phyloP scores from a whole-genome alignment of 2,329 filamentous ascomycete species.

The Ceratocystis colombiana region DNA sequence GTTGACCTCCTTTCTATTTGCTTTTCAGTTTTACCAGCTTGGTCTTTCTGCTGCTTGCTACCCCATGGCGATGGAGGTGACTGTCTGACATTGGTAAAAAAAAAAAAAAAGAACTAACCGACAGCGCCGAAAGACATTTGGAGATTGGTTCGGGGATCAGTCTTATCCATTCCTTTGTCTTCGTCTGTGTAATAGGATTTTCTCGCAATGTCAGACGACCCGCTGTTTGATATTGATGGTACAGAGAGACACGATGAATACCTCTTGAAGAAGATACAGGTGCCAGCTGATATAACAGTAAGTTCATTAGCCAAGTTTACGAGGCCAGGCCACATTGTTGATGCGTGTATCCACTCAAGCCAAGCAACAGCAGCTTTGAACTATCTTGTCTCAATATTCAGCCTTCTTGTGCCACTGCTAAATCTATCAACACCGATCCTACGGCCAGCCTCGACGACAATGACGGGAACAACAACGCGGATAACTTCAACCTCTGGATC shows the following conservation, averaged over 20 bases:
- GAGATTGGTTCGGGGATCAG: not conserved
- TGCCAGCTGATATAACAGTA: not conserved
- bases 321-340: not conserved
- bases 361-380: not conserved
- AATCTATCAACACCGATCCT: not conserved
- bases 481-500: conserved; percentile 4
- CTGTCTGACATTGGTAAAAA: no score
- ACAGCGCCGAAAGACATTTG: not conserved
- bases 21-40: not conserved
- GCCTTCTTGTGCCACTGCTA: not conserved
- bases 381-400: not conserved
- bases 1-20: not conserved
- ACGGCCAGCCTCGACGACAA: not conserved
- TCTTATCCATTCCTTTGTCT: not conserved
- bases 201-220: not conserved
- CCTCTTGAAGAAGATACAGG: not conserved
- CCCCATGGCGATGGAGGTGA: no score
- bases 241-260: not conserved
- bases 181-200: not conserved
- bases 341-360: not conserved
- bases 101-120: not conserved
- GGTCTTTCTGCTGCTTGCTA: not conserved
- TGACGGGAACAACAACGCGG: not conserved
- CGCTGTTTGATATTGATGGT: not conserved
- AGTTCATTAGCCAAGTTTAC: not conserved